Evolutionary conservation across 2,329 filamentous ascomycete genomes (phyloP).

Genomic region (Penicillium paneum): DNA sequence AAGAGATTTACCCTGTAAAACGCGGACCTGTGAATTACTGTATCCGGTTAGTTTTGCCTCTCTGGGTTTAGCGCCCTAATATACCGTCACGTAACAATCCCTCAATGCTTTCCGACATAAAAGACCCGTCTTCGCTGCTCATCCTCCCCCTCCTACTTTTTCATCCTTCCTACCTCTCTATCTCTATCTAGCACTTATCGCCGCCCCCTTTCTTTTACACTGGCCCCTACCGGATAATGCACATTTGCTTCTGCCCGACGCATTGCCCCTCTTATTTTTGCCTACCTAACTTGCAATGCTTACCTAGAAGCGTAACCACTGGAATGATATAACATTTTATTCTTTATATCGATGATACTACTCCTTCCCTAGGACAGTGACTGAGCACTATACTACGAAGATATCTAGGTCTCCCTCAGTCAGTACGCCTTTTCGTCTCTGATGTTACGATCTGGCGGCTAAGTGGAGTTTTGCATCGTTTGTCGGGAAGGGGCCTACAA

Average conservation of each 20-base stretch:
- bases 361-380: slow-evolving; percentile 1
- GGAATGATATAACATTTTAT: background rate
- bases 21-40: background rate
- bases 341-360: background rate
- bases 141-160: background rate
- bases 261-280: slow-evolving; percentile 4
- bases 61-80: background rate
- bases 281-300: background rate
- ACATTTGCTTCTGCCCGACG: slow-evolving; percentile 7
- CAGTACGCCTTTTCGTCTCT: background rate
- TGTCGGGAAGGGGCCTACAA: too few species aligned
- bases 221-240: background rate
- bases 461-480: too few species aligned
- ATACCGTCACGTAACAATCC: background rate
- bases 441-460: too few species aligned
- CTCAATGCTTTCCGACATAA: background rate
- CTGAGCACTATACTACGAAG: background rate
- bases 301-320: background rate
- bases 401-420: background rate
- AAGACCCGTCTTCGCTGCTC: background rate
- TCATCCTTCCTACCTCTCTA: background rate
- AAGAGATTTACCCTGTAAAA: too few species aligned
- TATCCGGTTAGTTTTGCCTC: background rate
- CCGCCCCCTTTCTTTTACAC: background rate
- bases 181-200: slow-evolving; percentile 1